These are phyloP conservation scores for Phylloporus scabripes DNA, from an alignment of 768 basidiomycete species.

Conservation along the genomic window DNA sequence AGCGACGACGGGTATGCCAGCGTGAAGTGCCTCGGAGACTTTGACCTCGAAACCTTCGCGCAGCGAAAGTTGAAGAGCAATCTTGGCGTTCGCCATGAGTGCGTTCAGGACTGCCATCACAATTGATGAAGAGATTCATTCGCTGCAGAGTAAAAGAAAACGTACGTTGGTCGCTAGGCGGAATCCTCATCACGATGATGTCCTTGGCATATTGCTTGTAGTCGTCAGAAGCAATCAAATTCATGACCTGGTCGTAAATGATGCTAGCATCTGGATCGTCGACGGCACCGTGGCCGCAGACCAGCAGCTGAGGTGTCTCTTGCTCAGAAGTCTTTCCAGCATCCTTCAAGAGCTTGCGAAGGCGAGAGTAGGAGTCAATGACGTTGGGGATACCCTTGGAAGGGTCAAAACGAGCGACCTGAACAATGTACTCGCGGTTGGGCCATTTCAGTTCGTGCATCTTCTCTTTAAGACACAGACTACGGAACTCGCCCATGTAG, in stretches of 20 bases:
- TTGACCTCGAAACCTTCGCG: constrained; percentile 98
- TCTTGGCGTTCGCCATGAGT: constrained; percentile 82
- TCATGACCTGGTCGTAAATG: constrained; percentile 77
- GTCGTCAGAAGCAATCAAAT: constrained; percentile 46
- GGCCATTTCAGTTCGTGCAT: constrained; percentile 80
- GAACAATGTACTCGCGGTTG: constrained; percentile 77
- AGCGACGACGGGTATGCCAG: constrained; percentile 82
- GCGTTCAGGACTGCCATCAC: constrained; percentile 66
- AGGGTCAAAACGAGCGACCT: constrained; percentile 94
- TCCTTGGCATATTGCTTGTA: constrained; percentile 54
- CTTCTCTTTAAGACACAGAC: constrained; percentile 69
- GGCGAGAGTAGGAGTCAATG: constrained; percentile 81
- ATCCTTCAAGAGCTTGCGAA: constrained; percentile 60
- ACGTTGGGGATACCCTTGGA: constrained; percentile 78
- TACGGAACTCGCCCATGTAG: constrained; percentile 88
- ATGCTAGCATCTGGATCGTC: constrained; percentile 94
- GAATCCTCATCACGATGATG: constrained; percentile 73
- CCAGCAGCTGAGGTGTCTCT: constrained; percentile 65
- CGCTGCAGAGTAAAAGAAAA: constrained; percentile 7
- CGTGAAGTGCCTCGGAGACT: constrained; percentile 91
- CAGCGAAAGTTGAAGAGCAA: constrained; percentile 86
- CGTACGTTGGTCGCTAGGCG: constrained; percentile 80
- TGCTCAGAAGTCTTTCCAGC: constrained; percentile 41
- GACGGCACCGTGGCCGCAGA: constrained; percentile 90
- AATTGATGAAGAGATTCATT: constrained; percentile 2